Evolutionary conservation across 1,139 yeast species (phyloP).

Genomic region (Pneumocystis carinii): DNA sequence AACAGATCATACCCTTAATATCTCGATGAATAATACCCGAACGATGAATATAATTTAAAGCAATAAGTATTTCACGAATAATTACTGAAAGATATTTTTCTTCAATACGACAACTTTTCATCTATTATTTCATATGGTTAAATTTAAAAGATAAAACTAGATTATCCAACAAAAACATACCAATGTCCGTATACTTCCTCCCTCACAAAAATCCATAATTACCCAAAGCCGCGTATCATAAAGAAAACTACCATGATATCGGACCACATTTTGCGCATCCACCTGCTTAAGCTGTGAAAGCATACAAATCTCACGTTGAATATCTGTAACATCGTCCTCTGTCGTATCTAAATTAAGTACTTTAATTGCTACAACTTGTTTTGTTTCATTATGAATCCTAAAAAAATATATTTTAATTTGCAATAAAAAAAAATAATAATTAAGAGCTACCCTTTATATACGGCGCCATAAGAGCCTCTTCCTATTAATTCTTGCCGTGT

Average conservation of each 20-base stretch:
- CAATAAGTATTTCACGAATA: conserved; percentile 63
- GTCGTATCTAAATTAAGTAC: conserved; percentile 83
- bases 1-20: conserved; percentile 33
- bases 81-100: conserved; percentile 72
- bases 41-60: conserved; percentile 67
- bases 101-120: conserved; percentile 78
- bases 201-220: conserved; percentile 94
- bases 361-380: conserved; percentile 79
- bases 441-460: conserved; percentile 57
- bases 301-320: conserved; percentile 83
- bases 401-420: neutral
- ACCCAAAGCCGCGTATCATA: conserved; percentile 90
- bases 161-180: conserved; percentile 4
- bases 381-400: conserved; percentile 39
- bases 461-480: conserved; percentile 92
- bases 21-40: conserved; percentile 92
- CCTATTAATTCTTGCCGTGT: conserved; percentile 85
- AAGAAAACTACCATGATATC: conserved; percentile 76
- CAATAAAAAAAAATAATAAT: conserved; percentile 17
- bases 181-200: conserved; percentile 82
- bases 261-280: conserved; percentile 66
- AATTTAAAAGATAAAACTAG: neutral
- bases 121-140: conserved; percentile 13
- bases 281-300: conserved; percentile 65
- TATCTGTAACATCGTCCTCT: conserved; percentile 88